These are phyloP conservation scores for Ceratocystis papillata DNA, from an alignment of 2,329 filamentous ascomycete species.

Conservation along the genomic window DNA sequence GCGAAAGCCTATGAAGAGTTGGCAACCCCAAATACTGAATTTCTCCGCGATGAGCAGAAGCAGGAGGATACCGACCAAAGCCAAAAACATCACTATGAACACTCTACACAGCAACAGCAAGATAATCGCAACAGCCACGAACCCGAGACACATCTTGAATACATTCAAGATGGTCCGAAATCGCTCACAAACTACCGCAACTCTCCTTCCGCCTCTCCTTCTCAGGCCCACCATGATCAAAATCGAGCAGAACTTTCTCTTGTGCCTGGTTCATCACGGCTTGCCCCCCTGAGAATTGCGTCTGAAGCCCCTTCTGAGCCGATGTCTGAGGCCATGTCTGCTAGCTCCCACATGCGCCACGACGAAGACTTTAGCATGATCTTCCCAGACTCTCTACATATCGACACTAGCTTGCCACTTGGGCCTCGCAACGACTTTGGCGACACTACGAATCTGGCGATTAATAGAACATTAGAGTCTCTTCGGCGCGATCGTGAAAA, in stretches of 20 bases:
- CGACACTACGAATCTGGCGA: constrained; percentile 46
- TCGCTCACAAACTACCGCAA: too few relatives aligned
- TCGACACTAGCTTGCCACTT: constrained; percentile 36
- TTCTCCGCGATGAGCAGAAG: too few relatives aligned
- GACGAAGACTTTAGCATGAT: constrained; percentile 50
- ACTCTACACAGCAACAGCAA: neutral
- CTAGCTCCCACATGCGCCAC: constrained; percentile 22
- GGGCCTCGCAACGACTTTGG: constrained; percentile 39
- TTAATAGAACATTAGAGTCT: constrained; percentile 45
- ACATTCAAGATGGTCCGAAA: too few relatives aligned
- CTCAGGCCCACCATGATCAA: neutral
- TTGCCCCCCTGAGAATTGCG: constrained; percentile 1
- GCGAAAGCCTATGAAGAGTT: too few relatives aligned
- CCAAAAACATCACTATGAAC: neutral
- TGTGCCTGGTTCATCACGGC: neutral
- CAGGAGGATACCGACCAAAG: too few relatives aligned
- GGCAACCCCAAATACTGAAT: too few relatives aligned
- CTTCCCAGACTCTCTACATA: constrained; percentile 43
- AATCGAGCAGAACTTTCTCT: neutral
- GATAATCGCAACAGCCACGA: neutral
- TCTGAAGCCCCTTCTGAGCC: constrained; percentile 13
- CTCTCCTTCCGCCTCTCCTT: neutral
- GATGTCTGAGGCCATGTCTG: constrained; percentile 20
- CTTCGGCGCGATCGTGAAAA: constrained; percentile 20
- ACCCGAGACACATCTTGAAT: neutral